Percentiles rank a stretch among this genome's conserved stretches.
phyloP scores from a whole-genome alignment of 1,284 basidiomycete species.

The Earliella scabrosa region DNA sequence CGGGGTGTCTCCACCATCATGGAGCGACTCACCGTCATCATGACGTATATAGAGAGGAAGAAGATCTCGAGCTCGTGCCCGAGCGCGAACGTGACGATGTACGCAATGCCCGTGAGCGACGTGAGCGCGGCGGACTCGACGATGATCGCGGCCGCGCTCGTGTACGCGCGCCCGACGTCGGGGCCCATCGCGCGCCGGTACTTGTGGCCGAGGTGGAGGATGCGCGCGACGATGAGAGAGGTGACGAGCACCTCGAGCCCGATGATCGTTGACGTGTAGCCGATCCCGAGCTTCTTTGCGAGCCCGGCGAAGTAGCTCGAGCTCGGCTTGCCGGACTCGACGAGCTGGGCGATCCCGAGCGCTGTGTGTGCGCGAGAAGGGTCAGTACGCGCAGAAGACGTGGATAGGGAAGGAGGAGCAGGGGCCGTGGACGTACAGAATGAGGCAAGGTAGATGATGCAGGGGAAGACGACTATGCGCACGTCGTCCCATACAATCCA shows the following conservation, averaged over 20 bases:
- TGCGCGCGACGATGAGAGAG: slow-evolving; percentile 20
- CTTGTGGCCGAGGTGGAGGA: slow-evolving; percentile 2
- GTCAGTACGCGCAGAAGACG: neutral
- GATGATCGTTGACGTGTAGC: slow-evolving; percentile 21
- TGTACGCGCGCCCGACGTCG: slow-evolving; percentile 8
- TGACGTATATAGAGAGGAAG: slow-evolving; percentile 23
- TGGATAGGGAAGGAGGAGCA: neutral
- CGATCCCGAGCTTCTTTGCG: slow-evolving; percentile 17
- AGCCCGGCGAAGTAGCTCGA: slow-evolving; percentile 20
- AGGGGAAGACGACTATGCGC: slow-evolving; percentile 8
- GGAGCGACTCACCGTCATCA: slow-evolving; percentile 20
- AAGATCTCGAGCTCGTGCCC: slow-evolving; percentile 13
- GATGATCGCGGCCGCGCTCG: slow-evolving; percentile 18
- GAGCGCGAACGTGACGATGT: slow-evolving; percentile 17
- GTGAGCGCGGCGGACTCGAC: slow-evolving; percentile 16
- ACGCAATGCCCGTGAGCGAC: slow-evolving; percentile 18
- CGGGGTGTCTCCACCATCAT: no score
- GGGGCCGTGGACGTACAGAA: slow-evolving; percentile 3
- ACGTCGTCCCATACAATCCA: slow-evolving; percentile 16
- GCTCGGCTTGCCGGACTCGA: slow-evolving; percentile 16
- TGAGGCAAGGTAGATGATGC: slow-evolving; percentile 4
- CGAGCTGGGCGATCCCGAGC: slow-evolving; percentile 21
- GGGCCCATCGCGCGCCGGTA: neutral
- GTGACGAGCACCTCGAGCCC: slow-evolving; percentile 20
- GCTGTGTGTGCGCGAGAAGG: neutral